Evolutionary conservation across 2,329 filamentous ascomycete species (phyloP).

Genomic region (Stylonectria norvegica): DNA sequence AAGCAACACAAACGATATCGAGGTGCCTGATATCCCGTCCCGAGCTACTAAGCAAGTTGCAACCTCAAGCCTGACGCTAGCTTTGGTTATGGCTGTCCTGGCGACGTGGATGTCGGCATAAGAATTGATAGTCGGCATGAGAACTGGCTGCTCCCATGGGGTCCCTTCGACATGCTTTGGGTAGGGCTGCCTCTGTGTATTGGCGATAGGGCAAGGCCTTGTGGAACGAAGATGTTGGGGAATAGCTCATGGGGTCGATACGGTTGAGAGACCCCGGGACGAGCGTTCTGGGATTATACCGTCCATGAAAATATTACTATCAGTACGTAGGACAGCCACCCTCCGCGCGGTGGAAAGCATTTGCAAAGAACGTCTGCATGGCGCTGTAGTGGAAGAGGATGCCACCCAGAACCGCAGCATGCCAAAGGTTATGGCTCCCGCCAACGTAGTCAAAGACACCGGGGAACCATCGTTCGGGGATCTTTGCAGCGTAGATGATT

Average conservation of each 20-base stretch:
- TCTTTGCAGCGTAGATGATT: slow-evolving; percentile 82
- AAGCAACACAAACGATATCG: not conserved
- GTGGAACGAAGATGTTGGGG: too few relatives aligned
- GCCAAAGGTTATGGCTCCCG: slow-evolving; percentile 96
- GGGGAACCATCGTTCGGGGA: slow-evolving; percentile 89
- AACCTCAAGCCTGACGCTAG: not conserved
- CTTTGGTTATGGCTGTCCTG: not conserved
- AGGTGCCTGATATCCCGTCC: not conserved
- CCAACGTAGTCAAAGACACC: slow-evolving; percentile 94
- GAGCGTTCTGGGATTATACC: not conserved
- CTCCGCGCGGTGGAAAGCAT: slow-evolving; percentile 67
- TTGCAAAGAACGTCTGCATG: slow-evolving; percentile 91
- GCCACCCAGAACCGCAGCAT: slow-evolving; percentile 86
- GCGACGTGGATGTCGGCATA: too few relatives aligned
- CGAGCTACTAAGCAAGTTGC: not conserved
- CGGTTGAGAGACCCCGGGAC: too few relatives aligned
- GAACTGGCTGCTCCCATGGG: too few relatives aligned
- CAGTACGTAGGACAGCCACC: slow-evolving; percentile 55
- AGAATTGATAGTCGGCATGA: too few relatives aligned
- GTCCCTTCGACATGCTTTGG: too few relatives aligned
- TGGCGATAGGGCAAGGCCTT: too few relatives aligned
- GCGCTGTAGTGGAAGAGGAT: slow-evolving; percentile 97
- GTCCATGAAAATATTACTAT: slow-evolving; percentile 8
- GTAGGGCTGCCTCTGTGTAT: too few relatives aligned
- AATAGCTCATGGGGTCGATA: not conserved